Base-by-base conservation (phyloP, 2,329 filamentous ascomycete species). In the Fusarium sp. region DNA sequence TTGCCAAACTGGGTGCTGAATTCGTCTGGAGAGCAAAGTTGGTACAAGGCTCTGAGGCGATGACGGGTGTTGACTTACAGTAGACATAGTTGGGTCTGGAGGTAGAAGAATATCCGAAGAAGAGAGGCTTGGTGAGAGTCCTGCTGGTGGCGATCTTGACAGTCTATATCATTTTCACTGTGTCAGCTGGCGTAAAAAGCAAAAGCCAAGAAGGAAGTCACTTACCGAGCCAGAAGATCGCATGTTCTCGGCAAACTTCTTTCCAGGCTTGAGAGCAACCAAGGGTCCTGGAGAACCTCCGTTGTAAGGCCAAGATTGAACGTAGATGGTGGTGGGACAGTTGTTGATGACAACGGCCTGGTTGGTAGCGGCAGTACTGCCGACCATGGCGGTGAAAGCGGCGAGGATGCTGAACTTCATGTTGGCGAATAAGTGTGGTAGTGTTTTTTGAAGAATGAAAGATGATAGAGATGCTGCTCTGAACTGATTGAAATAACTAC, bases 31-130 rank as follows among this genome's bases (percentile, higher is more conserved):
- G 5, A 43, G 42, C 2, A n/a, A n/a, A 12, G 40, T 72, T 9
- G 62, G 70, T 55, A 15, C 57, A 49, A 14, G 51, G 30, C 32
- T 65, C 10, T 2, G 0, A 15, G 57, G 24, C 67, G 18, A 64
- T 60, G 18, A 9, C 20, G 45, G 32, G 16, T n/a, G 20, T 27
- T 32, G 2, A 75, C 80, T 76, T 66, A 82, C 80, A 83, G 75
- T 82, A 83, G 55, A 78, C 79, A 40, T 79, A 78, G 74, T 81
- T 66, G 8, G 79, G 78, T 69, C 76, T 77, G 4, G 61, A 54
- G 50, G 71, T 71, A 66, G 81, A 82, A 1, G 81, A 83, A 73
- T 83, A 83, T 49, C 81, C 81, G 63, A 83, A 80, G 76, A 82
- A 83, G 8, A 83, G 78, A 2, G 81, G 81, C 25, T 50, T 69